phyloP scores from a whole-genome alignment of 768 basidiomycete species.

The Podaxis sp. region DNA sequence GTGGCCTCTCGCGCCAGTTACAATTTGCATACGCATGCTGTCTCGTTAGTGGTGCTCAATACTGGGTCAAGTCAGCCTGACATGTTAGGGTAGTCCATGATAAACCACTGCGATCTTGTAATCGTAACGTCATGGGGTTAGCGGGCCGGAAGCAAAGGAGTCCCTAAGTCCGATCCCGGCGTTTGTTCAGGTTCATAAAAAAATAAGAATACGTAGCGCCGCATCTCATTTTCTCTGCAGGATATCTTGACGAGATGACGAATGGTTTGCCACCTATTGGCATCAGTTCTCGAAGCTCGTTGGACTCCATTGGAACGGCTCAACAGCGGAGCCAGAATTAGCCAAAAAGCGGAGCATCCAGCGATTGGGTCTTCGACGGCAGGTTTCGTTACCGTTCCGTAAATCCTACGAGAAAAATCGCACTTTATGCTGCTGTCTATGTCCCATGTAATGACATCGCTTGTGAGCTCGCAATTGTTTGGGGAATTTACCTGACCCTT shows the following conservation, averaged over 20 bases:
- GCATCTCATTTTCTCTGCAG: not conserved
- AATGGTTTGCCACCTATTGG: not conserved
- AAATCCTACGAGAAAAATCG: not conserved
- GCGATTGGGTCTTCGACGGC: not conserved
- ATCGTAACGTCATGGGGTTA: not conserved
- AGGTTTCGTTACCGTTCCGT: not conserved
- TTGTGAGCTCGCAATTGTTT: not conserved
- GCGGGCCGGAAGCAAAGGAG: not conserved
- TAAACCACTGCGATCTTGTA: not conserved
- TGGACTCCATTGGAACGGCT: not conserved
- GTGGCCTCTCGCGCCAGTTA: no score
- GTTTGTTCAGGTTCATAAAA: no score
- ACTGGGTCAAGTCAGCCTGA: no score
- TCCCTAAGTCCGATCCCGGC: slow-evolving; percentile 6
- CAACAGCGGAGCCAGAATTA: not conserved
- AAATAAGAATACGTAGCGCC: no score
- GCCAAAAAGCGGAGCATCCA: not conserved
- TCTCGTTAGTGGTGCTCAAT: no score
- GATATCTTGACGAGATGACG: not conserved
- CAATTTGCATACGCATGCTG: no score
- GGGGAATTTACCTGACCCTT: not conserved
- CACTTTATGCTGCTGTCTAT: not conserved
- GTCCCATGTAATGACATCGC: not conserved
- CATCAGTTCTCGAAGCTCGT: not conserved
- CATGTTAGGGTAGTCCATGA: not conserved